Evolutionary conservation across 2,329 filamentous ascomycete genomes (phyloP).

Genomic region (Botryotinia calthae): DNA sequence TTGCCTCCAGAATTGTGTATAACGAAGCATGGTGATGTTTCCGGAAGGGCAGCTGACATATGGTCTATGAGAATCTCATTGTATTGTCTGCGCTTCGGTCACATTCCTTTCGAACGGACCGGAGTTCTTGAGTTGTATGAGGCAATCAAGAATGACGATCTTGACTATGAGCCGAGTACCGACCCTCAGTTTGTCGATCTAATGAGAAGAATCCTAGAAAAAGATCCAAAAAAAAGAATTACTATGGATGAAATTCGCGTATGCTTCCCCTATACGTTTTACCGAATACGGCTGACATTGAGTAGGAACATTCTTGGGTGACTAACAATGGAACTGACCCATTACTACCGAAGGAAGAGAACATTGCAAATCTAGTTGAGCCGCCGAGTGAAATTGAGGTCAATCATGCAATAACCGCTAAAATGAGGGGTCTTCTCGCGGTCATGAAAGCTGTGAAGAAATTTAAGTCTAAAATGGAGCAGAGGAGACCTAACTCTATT

Average conservation of each 20-base stretch:
- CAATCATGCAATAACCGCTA: conserved; percentile 84
- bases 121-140: conserved; percentile 86
- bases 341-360: conserved; percentile 78
- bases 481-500: conserved; percentile 51
- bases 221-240: conserved; percentile 80
- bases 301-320: conserved; percentile 87
- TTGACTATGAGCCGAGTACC: conserved; percentile 60
- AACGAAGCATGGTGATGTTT: conserved; percentile 79
- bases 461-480: conserved; percentile 73
- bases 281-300: conserved; percentile 10
- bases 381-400: conserved; percentile 87
- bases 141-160: conserved; percentile 71
- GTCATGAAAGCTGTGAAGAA: conserved; percentile 87
- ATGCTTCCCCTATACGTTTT: conserved; percentile 39
- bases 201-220: conserved; percentile 72
- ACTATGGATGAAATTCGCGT: conserved; percentile 80
- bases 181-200: conserved; percentile 71
- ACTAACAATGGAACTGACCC: conserved; percentile 76
- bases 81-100: conserved; percentile 87
- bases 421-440: conserved; percentile 69
- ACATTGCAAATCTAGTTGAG: conserved; percentile 76
- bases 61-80: conserved; percentile 98
- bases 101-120: conserved; percentile 78
- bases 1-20: conserved; percentile 90
- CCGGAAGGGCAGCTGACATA: conserved; percentile 86